Percentiles rank a stretch among this genome's conserved stretches.
These are phyloP conservation scores for Penicillium robsamsonii DNA, from an alignment of 495 filamentous ascomycete genomes.

Conservation along the genomic window DNA sequence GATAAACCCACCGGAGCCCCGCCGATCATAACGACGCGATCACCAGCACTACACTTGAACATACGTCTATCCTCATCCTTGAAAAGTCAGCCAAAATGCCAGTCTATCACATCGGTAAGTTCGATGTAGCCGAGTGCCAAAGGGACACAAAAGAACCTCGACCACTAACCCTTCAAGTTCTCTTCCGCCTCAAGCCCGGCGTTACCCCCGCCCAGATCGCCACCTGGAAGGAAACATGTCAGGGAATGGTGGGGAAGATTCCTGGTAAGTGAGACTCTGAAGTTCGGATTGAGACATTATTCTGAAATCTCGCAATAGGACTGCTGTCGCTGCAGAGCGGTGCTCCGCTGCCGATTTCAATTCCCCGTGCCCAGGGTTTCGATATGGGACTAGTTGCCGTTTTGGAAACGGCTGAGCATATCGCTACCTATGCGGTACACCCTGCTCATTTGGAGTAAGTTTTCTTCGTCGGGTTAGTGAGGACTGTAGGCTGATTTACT, in stretches of 20 bases:
- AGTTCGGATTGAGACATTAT: background rate
- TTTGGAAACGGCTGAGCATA: slow-evolving; percentile 38
- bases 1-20: slow-evolving; percentile 1
- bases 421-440: slow-evolving; percentile 37
- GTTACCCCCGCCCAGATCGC: slow-evolving; percentile 33
- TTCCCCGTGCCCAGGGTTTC: slow-evolving; percentile 43
- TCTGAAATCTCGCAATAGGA: slow-evolving; percentile 11
- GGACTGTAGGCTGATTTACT: background rate
- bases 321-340: slow-evolving; percentile 33
- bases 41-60: background rate
- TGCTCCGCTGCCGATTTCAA: slow-evolving; percentile 34
- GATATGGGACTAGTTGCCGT: slow-evolving; percentile 45
- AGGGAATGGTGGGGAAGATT: slow-evolving; percentile 41
- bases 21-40: background rate
- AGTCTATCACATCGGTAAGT: slow-evolving; percentile 37
- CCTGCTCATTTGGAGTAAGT: slow-evolving; percentile 44
- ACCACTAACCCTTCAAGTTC: slow-evolving; percentile 28
- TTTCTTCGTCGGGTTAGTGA: background rate
- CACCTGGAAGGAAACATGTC: slow-evolving; percentile 28
- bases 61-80: background rate
- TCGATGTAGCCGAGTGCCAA: background rate
- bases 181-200: slow-evolving; percentile 44
- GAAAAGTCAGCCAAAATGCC: slow-evolving; percentile 24
- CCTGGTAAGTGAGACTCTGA: slow-evolving; percentile 22
- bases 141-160: background rate